Evolutionary conservation across 768 basidiomycete genomes (phyloP).

Genomic region (Suillus sp.): DNA sequence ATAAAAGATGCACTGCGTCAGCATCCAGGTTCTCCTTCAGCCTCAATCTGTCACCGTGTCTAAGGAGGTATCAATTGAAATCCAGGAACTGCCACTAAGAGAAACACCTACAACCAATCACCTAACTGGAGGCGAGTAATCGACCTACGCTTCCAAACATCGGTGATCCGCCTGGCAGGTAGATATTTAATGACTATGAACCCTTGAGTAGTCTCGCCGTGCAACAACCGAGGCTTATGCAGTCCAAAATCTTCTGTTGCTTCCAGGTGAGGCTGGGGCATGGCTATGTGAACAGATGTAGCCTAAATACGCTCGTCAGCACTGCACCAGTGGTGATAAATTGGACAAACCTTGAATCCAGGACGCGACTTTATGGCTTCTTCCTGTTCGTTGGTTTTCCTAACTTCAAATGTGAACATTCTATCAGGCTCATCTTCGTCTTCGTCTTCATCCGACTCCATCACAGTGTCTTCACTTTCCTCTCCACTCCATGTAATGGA

Average conservation of each 20-base stretch:
- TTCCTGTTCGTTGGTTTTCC: constrained; percentile 58
- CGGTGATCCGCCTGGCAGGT: constrained; percentile 14
- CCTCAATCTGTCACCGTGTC: constrained; percentile 25
- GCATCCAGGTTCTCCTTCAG: constrained; percentile 30
- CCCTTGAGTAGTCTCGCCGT: constrained; percentile 44
- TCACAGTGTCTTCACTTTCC: constrained; percentile 23
- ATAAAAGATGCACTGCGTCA: constrained; percentile 29
- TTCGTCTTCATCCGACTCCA: constrained; percentile 34
- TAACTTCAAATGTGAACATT: constrained; percentile 54
- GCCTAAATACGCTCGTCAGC: constrained; percentile 14
- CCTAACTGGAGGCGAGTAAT: constrained; percentile 19
- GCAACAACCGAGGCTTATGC: constrained; percentile 34
- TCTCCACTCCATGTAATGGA: constrained; percentile 47
- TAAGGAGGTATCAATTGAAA: constrained; percentile 11
- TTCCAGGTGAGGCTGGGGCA: constrained; percentile 16
- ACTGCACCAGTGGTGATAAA: neutral
- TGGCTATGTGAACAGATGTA: constrained; percentile 17
- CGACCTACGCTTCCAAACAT: neutral
- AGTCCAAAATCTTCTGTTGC: constrained; percentile 13
- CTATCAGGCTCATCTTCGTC: constrained; percentile 48
- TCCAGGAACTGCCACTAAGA: neutral
- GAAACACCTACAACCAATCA: constrained; percentile 22
- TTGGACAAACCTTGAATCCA: constrained; percentile 47
- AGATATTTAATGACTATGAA: constrained; percentile 37
- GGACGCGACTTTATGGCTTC: constrained; percentile 45